Base-by-base conservation (phyloP, 1,139 yeast species). In the Candida anutae region DNA sequence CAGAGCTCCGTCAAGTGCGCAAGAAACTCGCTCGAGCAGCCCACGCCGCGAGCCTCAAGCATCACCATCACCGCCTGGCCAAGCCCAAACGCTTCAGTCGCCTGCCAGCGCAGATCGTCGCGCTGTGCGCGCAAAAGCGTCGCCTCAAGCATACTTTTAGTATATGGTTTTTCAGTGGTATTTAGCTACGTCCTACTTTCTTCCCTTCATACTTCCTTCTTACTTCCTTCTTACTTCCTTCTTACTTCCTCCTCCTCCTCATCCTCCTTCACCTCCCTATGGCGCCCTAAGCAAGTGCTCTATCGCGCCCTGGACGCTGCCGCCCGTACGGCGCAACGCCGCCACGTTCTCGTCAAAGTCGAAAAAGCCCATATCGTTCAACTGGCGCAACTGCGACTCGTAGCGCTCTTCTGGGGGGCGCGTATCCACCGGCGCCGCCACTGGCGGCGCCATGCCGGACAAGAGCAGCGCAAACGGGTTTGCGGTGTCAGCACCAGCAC, bases 361-460 rank as follows among this genome's bases (percentile, higher is more conserved):
- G 42, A 74, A 77, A 59, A 90, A 90, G 3, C 98, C 98, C 80
- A 90, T 84, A 50, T 90, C 98, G 52, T 90, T 90, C 51, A 90
- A 70, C 53, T 88, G 97, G 48, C 94, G 74, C 45, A 90, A 65
- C 52, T 90, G 97, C n/a, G 66, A 52, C 51, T 83, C 95, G 55
- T 80, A 90, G 37, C 94, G 71, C 53, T 85, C 97, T 62, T 90
- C 98, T 8, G 97, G 97, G 3, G 98, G 97, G 48, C 96, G 71
- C 37, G 56, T 80, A 46, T 88, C 97, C 10, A 58, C 70, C 5
- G 77, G 74, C 13, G 68, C 56, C 22, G 38, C 44, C 32, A 40
- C 39, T 25, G 46, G 46, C 28, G 44, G 51, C 10, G 48, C 50
- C 6, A 53, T 56, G 6, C 52, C 53, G n/a, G 47, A 36, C 25